These are phyloP conservation scores for Amanita rimosa DNA, from an alignment of 768 basidiomycete genomes.

Conservation along the genomic window DNA sequence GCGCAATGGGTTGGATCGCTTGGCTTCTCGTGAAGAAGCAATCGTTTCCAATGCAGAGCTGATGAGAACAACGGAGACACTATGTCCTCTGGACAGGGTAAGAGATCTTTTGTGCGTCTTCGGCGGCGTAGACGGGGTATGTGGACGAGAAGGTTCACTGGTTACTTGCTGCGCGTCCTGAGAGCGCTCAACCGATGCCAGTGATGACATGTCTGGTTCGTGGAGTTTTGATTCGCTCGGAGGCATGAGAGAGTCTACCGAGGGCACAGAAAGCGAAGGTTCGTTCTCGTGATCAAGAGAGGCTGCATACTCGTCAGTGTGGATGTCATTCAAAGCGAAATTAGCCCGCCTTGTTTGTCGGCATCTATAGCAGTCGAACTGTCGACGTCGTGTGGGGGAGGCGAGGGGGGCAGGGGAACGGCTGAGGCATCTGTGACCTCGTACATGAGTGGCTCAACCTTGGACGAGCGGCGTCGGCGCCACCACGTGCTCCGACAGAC, in stretches of 20 bases:
- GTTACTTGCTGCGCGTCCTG: constrained; percentile 4
- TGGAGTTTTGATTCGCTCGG: constrained; percentile 1
- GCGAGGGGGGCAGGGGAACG: constrained; percentile 4
- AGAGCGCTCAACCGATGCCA: background rate
- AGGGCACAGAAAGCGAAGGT: constrained; percentile 3
- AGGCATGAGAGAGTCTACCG: constrained; percentile 2
- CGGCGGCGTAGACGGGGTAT: background rate
- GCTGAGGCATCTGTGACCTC: constrained; percentile 2
- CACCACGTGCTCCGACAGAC: constrained; percentile 1
- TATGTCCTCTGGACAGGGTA: constrained; percentile 57
- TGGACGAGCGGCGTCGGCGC: background rate
- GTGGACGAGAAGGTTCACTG: constrained; percentile 9
- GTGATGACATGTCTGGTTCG: background rate
- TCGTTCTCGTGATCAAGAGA: background rate
- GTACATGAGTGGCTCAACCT: constrained; percentile 2
- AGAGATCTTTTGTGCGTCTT: constrained; percentile 41
- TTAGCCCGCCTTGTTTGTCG: background rate
- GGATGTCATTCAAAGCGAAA: background rate
- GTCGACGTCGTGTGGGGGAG: background rate
- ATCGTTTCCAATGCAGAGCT: constrained; percentile 81
- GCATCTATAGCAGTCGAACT: background rate
- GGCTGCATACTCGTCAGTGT: background rate
- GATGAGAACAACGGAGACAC: constrained; percentile 71
- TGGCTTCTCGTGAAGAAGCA: constrained; percentile 80
- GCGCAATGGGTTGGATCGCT: constrained; percentile 67